Evolutionary conservation across 1,139 yeast species (phyloP).

Genomic region (Fermentozyma sake): DNA sequence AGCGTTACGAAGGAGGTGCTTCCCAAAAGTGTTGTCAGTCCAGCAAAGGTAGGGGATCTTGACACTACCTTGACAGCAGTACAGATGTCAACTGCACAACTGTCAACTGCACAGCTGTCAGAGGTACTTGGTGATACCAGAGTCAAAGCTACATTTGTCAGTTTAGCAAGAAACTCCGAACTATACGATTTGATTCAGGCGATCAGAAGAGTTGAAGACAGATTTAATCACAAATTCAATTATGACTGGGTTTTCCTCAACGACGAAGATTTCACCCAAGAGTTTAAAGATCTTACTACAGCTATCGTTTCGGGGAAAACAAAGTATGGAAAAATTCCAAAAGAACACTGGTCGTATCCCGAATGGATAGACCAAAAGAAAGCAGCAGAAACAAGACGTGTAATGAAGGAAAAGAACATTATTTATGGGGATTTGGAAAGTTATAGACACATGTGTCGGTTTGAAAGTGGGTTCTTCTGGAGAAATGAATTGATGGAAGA

Average conservation of each 20-base stretch:
- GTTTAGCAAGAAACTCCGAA: constrained; percentile 61
- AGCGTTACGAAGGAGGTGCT: no score
- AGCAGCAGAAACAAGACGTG: constrained; percentile 46
- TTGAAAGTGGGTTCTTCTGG: constrained; percentile 73
- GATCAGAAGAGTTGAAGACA: constrained; percentile 65
- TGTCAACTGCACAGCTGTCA: no score
- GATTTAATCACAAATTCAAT: constrained; percentile 61
- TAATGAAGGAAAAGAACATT: constrained; percentile 46
- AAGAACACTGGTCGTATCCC: constrained; percentile 71
- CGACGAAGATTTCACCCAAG: constrained; percentile 55
- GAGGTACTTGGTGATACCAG: no score
- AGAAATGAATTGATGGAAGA: constrained; percentile 64
- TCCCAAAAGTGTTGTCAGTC: no score
- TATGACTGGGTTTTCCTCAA: constrained; percentile 83
- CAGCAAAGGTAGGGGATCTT: no score
- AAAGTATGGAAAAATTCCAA: constrained; percentile 56
- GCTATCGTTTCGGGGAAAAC: constrained; percentile 57
- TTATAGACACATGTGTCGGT: constrained; percentile 77
- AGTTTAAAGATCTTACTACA: constrained; percentile 47
- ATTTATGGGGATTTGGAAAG: constrained; percentile 61
- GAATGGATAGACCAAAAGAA: constrained; percentile 58
- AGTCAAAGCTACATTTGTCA: constrained; percentile 62
- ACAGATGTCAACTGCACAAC: no score
- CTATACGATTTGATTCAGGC: constrained; percentile 58
- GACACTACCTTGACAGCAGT: no score